These are phyloP conservation scores for Sistotremastrum suecicum DNA, from an alignment of 768 basidiomycete species.

Conservation along the genomic window DNA sequence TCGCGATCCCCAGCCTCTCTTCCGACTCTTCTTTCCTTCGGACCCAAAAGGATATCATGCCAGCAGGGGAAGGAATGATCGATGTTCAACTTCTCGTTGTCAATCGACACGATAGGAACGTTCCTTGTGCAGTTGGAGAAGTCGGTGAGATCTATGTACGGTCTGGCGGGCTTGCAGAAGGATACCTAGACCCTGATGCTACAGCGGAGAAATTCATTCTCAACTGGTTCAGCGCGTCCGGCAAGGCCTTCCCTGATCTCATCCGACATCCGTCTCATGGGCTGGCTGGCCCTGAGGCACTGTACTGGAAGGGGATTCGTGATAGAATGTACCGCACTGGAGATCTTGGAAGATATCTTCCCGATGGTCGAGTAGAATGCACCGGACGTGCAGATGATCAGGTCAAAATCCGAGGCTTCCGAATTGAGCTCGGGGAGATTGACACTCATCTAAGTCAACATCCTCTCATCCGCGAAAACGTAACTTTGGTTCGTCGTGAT, in stretches of 20 bases:
- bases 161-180: constrained; percentile 89
- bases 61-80: constrained; percentile 93
- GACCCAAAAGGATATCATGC: constrained; percentile 95
- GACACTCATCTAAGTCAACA: constrained; percentile 93
- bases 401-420: constrained; percentile 98
- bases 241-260: constrained; percentile 48
- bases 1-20: constrained; percentile 73
- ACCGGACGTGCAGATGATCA: constrained; percentile 97
- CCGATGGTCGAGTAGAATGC: constrained; percentile 89
- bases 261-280: constrained; percentile 41
- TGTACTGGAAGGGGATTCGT: constrained; percentile 87
- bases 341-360: constrained; percentile 88
- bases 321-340: constrained; percentile 98
- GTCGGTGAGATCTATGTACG: constrained; percentile 98
- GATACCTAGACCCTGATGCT: constrained; percentile 75
- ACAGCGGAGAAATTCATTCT: constrained; percentile 83
- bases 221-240: constrained; percentile 72
- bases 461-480: constrained; percentile 90
- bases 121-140: constrained; percentile 89
- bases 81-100: constrained; percentile 96
- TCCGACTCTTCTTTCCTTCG: constrained; percentile 82
- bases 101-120: constrained; percentile 70
- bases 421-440: constrained; percentile 96
- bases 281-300: constrained; percentile 55
- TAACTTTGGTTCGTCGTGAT: constrained; percentile 90